Conservation (phyloP, 2,329 filamentous ascomycete species). For the Alternaria infectoria region DNA sequence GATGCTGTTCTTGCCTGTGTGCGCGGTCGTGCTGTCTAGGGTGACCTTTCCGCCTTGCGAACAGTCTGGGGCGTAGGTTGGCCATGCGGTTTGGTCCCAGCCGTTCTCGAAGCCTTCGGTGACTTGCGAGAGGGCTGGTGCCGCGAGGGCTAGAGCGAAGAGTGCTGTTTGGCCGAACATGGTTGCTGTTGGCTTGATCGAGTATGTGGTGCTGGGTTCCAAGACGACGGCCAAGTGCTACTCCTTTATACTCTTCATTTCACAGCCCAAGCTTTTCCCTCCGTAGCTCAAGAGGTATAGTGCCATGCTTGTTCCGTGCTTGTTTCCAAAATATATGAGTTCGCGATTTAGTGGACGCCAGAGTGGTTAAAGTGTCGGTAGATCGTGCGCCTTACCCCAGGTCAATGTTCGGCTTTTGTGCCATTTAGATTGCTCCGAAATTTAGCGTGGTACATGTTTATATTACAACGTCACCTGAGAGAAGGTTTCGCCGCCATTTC, state of each 20-base stretch:
- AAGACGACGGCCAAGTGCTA: not conserved
- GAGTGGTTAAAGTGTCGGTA: slow-evolving; percentile 12
- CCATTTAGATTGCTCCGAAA: slow-evolving; percentile 13
- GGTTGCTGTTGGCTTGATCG: slow-evolving; percentile 4
- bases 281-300: slow-evolving; percentile 6
- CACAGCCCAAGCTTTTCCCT: slow-evolving; percentile 8
- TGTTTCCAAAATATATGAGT: slow-evolving; percentile 6
- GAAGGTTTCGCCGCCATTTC: not conserved
- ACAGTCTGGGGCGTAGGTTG: slow-evolving; percentile 65
- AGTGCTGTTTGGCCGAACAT: slow-evolving; percentile 56
- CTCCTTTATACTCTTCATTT: slow-evolving; percentile 12
- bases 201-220: not conserved
- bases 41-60: slow-evolving; percentile 64
- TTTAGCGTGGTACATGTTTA: slow-evolving; percentile 10
- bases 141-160: slow-evolving; percentile 56
- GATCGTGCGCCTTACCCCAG: not conserved
- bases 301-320: slow-evolving; percentile 4
- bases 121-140: slow-evolving; percentile 60
- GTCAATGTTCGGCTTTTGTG: slow-evolving; percentile 1
- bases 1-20: slow-evolving; percentile 73
- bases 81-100: slow-evolving; percentile 64
- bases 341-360: slow-evolving; percentile 8
- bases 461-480: slow-evolving; percentile 9
- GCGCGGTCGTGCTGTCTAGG: slow-evolving; percentile 63
- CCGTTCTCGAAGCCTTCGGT: slow-evolving; percentile 64